Evolutionary conservation across 2,329 filamentous ascomycete genomes (phyloP).

Genomic region (Penicillium occitanis): DNA sequence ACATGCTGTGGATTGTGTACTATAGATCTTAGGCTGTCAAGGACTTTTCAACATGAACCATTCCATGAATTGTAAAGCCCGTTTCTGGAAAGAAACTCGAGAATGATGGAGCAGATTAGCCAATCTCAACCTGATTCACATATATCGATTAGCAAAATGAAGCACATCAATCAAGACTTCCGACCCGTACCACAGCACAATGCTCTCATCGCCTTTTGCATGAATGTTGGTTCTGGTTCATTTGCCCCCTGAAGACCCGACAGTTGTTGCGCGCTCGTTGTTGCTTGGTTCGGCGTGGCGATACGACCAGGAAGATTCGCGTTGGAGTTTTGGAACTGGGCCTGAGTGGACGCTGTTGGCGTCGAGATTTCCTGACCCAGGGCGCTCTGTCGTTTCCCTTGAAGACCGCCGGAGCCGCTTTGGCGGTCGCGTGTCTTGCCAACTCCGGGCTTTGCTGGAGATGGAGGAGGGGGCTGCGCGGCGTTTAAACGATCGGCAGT

Average conservation of each 20-base stretch:
- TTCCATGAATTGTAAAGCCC: background rate
- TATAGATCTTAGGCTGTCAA: slow-evolving; percentile 4
- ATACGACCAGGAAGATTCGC: slow-evolving; percentile 72
- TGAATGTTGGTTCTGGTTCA: slow-evolving; percentile 74
- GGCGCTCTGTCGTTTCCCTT: slow-evolving; percentile 71
- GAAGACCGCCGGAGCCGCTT: slow-evolving; percentile 73
- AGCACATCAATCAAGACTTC: slow-evolving; percentile 24
- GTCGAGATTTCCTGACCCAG: slow-evolving; percentile 67
- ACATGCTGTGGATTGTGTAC: background rate
- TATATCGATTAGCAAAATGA: slow-evolving; percentile 27
- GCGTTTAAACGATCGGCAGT: slow-evolving; percentile 90
- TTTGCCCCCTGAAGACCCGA: slow-evolving; percentile 56
- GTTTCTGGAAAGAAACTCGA: background rate
- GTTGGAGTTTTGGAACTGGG: slow-evolving; percentile 94
- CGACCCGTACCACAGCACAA: slow-evolving; percentile 75
- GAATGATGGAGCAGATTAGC: slow-evolving; percentile 14
- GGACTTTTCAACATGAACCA: background rate
- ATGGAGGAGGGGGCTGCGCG: slow-evolving; percentile 82
- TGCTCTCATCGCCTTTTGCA: slow-evolving; percentile 90
- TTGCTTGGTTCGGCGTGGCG: slow-evolving; percentile 54
- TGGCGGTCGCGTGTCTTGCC: slow-evolving; percentile 70
- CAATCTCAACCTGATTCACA: slow-evolving; percentile 36
- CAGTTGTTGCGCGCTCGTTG: slow-evolving; percentile 58
- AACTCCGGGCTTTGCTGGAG: slow-evolving; percentile 74
- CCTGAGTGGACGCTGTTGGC: slow-evolving; percentile 86